Evolutionary conservation across 371 early-diverging fungal genomes (phyloP).

Genomic region (Cokeromyces recurvatus): DNA sequence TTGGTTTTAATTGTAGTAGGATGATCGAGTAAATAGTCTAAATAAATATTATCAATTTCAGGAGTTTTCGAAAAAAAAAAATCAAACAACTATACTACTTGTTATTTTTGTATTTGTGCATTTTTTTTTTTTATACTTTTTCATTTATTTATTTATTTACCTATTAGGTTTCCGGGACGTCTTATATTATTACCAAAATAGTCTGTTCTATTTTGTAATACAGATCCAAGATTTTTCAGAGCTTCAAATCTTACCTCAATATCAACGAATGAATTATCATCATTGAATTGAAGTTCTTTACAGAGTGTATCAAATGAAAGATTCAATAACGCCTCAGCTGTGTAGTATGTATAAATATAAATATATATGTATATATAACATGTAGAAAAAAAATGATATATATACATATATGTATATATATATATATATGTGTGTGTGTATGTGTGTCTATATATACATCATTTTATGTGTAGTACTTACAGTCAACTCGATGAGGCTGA

Average conservation of each 20-base stretch:
- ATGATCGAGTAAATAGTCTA: slow-evolving; percentile 40
- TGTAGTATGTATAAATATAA: no score
- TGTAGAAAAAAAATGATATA: no score
- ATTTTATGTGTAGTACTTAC: no score
- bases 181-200: slow-evolving; percentile 48
- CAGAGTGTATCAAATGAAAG: slow-evolving; percentile 55
- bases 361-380: no score
- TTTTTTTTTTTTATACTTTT: neutral
- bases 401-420: no score
- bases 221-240: slow-evolving; percentile 66
- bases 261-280: slow-evolving; percentile 73
- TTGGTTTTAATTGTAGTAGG: slow-evolving; percentile 40
- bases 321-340: slow-evolving; percentile 48
- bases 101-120: neutral
- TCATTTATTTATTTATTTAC: no score
- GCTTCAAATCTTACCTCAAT: slow-evolving; percentile 70
- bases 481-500: slow-evolving; percentile 75
- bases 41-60: no score
- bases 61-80: neutral
- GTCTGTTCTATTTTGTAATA: slow-evolving; percentile 27
- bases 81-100: neutral
- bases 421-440: no score
- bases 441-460: no score
- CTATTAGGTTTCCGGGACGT: slow-evolving; percentile 84
- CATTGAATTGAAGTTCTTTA: slow-evolving; percentile 72